Base-by-base conservation (phyloP, 2,329 filamentous ascomycete species). In the Epichloe sp. region DNA sequence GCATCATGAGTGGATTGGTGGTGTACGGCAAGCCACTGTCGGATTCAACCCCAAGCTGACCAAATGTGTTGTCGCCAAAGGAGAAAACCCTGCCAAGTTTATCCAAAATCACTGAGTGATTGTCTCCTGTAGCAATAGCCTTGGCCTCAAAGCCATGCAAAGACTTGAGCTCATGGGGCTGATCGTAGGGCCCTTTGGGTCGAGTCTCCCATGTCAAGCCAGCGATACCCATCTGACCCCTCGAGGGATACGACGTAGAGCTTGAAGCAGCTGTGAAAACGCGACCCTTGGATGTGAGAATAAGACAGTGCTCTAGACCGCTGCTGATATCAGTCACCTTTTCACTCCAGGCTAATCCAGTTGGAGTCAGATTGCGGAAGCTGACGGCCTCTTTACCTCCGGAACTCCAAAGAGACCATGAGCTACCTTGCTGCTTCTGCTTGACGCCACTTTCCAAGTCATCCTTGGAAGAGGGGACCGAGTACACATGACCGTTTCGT, bases 61-160 rank as follows among this genome's bases (percentile, higher is more conserved):
- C 93, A 43, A 80, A 79, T 0, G 83, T 82, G 68, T 97, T 97
- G 66, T 97, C 90, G 38, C 93, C 93, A 69, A 95, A 97, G 6
- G 82, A 76, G 65, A 93, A 95, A 15, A 93, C 77, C 15, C 82
- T 79, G 15, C 91, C 91, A 49, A 84, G 74, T 53, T 79, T 78
- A 62, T 91, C 87, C 15, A 89, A 75, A 0, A 82, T 86, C 1
- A 94, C 70, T 4, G 88, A 95, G 68, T 98, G 93, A 57, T 83
- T 82, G 62, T 95, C 89, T 23, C 93, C 93, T 2, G 88, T 73
- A 1, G 91, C 90, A 52, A 97, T 83, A 57, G 86, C 78, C 5
- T 73, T 68, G 44, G 93, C 80, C 4, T 86, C 77, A 56, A 84
- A 85, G 5, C 83, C 86, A 51, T 78, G 79, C 2, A 96, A 72